Evolutionary conservation across 2,329 filamentous ascomycete genomes (phyloP), one percentile per base, ranked within the genome.

Genomic region (Blumeriella jaapii): DNA sequence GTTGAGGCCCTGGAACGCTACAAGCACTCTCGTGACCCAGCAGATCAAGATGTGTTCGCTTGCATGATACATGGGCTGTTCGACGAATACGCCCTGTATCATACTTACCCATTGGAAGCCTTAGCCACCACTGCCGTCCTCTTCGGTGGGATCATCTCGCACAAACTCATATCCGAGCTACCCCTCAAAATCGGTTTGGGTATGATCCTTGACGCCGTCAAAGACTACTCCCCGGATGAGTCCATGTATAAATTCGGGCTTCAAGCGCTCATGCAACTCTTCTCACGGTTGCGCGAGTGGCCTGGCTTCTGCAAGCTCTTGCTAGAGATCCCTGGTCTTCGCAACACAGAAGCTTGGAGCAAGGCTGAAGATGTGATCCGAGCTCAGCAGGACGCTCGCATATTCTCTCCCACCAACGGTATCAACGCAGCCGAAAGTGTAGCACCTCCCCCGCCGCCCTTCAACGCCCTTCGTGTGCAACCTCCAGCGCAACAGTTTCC

Each of bases 11-110:
- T 98, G 52, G 78, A 85, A 45, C 71, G 74, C 37, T 93, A 94
- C 62, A 96, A 98, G 57, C 77, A 77, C 37, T 96, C 93, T 0
- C 74, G 76, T 30, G 82, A 91, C 41, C 71, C 84, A 2, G 64
- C 79, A 11, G 85, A 95, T 41, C 91, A 96, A 56, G 91, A 98
- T 55, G 72, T 95, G 5, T 98, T 98, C 56, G 83, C 89, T 10
- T 95, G 89, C 62, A 98, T 98, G 86, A 93, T 98, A 22, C 87
- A 95, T 53, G 91, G 91, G 1, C 66, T 98, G 3, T 95, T 98
- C 50, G 91, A 98, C 51, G 91, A 98, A 62, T 98, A 95, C 57
- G 80, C 80, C 36, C 93, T 94, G 54, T 98, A 95, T 56, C 75
- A 82, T 25, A 87, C 93, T 53, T 98, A 98, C 57, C 93, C 93